Evolutionary conservation across 2,329 filamentous ascomycete genomes (phyloP).

Genomic region (Pestalotiopsis sp.): DNA sequence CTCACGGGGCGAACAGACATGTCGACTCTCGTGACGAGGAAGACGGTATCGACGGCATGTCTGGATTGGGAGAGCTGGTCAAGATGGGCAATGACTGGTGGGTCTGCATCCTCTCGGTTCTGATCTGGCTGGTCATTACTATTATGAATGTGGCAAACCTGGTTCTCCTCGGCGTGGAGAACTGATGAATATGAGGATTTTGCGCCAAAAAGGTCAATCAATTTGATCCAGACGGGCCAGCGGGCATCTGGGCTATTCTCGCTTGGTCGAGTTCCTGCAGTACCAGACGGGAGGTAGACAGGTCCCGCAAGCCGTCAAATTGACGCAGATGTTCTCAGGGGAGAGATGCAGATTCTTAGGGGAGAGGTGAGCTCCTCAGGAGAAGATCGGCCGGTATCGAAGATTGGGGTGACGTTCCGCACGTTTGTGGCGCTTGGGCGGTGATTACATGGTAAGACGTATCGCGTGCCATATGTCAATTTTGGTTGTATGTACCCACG

Average conservation of each 20-base stretch:
- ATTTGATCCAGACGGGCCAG: not conserved
- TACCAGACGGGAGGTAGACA: not conserved
- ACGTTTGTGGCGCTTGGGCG: not conserved
- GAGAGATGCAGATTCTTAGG: not conserved
- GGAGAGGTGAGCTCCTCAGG: not conserved
- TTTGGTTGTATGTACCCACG: not conserved
- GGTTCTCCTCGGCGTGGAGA: conserved; percentile 30
- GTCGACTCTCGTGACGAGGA: conserved; percentile 15
- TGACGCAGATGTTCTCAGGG: not conserved
- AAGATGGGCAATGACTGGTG: conserved; percentile 77
- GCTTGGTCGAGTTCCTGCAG: not conserved
- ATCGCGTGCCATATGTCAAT: not conserved
- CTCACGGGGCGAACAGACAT: not conserved
- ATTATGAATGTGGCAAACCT: conserved; percentile 66
- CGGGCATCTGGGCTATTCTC: not conserved
- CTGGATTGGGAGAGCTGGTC: conserved; percentile 32
- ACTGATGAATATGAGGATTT: conserved; percentile 4
- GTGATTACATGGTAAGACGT: not conserved
- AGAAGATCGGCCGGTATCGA: not conserved
- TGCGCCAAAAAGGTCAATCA: not conserved
- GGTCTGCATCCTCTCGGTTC: conserved; percentile 53
- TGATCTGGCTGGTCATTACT: conserved; percentile 75
- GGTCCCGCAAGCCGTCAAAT: not conserved
- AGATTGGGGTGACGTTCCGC: not conserved
- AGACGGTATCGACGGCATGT: conserved; percentile 1